These are phyloP conservation scores for Fusarium clavum DNA, from an alignment of 2,329 filamentous ascomycete genomes.

Conservation along the genomic window DNA sequence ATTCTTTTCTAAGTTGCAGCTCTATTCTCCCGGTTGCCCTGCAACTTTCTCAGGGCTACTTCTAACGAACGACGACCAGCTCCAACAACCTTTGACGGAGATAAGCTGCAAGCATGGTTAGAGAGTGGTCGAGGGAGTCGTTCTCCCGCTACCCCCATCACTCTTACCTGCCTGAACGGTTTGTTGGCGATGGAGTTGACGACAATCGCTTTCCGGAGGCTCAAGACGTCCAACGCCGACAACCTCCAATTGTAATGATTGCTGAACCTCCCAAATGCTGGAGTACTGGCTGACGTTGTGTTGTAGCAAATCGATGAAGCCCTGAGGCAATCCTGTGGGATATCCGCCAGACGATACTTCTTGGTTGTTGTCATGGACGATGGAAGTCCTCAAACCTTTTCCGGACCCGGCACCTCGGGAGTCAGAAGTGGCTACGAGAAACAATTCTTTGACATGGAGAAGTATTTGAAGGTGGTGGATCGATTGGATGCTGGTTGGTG, in stretches of 20 bases:
- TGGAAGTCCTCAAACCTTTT: slow-evolving; percentile 59
- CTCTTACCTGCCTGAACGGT: slow-evolving; percentile 48
- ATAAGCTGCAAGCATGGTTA: slow-evolving; percentile 52
- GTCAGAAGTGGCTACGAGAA: slow-evolving; percentile 54
- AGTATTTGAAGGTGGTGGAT: slow-evolving; percentile 56
- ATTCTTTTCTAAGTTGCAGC: background rate
- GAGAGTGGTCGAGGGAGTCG: slow-evolving; percentile 54
- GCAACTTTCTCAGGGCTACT: background rate
- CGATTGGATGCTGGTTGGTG: slow-evolving; percentile 55
- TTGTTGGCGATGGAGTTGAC: slow-evolving; percentile 47
- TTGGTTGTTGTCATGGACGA: slow-evolving; percentile 63
- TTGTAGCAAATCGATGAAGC: slow-evolving; percentile 63
- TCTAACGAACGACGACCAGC: background rate
- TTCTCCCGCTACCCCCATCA: slow-evolving; percentile 54
- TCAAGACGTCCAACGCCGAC: slow-evolving; percentile 52
- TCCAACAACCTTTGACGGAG: background rate
- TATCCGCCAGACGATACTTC: slow-evolving; percentile 64
- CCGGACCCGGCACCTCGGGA: slow-evolving; percentile 55
- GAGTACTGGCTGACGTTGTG: slow-evolving; percentile 23
- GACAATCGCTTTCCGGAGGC: slow-evolving; percentile 52
- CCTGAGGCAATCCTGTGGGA: slow-evolving; percentile 63
- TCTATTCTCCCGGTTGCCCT: slow-evolving; percentile 1
- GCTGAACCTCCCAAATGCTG: background rate
- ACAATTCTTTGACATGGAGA: slow-evolving; percentile 60
- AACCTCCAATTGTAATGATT: slow-evolving; percentile 54